These are phyloP conservation scores for Jatropha multifida DNA, from an alignment of 441 rosid species.

Conservation along the genomic window DNA sequence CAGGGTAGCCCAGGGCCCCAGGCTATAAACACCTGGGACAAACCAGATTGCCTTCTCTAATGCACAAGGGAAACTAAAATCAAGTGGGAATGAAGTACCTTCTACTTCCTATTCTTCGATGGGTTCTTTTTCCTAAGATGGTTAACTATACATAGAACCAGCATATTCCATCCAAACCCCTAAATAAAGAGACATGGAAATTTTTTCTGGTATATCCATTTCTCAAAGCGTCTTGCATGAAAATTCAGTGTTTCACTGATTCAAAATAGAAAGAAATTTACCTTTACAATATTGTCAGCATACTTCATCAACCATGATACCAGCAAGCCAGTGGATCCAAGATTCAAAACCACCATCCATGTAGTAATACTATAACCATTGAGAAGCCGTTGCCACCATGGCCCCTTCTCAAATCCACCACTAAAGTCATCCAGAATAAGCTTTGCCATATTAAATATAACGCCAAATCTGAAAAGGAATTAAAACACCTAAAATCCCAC, in stretches of 20 bases:
- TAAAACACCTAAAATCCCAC: background rate
- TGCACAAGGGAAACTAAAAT: too few species aligned
- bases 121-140: background rate
- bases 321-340: constrained; percentile 73
- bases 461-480: constrained; percentile 64
- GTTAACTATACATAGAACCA: background rate
- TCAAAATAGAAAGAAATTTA: constrained; percentile 22
- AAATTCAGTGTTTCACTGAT: too few species aligned
- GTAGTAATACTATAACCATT: constrained; percentile 76
- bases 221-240: too few species aligned
- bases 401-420: constrained; percentile 81
- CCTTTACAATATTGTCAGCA: constrained; percentile 89
- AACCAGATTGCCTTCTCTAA: too few species aligned
- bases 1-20: too few species aligned
- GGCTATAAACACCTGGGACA: too few species aligned
- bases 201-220: background rate
- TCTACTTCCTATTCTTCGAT: too few species aligned
- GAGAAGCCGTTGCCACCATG: constrained; percentile 90
- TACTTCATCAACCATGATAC: constrained; percentile 91
- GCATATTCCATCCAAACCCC: background rate
- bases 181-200: background rate
- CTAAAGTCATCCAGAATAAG: constrained; percentile 83
- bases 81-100: too few species aligned
- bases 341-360: constrained; percentile 89
- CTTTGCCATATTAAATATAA: constrained; percentile 76